Evolutionary conservation across 805 yeast genomes (phyloP), one percentile per base, ranked within the genome.

Genomic region (Yamadazyma takamatsuzukensis): DNA sequence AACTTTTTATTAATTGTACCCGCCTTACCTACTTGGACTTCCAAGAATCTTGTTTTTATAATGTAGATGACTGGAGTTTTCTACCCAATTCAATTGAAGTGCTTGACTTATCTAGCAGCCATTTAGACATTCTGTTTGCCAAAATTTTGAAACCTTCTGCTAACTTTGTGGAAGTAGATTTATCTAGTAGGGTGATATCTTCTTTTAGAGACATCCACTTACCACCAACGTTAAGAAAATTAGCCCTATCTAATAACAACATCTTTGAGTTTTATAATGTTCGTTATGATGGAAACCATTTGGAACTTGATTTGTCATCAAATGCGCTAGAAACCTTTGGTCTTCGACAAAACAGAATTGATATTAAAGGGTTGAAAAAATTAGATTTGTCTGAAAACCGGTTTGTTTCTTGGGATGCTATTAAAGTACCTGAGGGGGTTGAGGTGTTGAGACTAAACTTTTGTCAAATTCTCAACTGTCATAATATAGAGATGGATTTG

Each of bases 61-160:
- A 51, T 18, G 32, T 49, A 11, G 57, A 52, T 25, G 54, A 52
- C 16, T 36, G 50, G 19, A 55, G 56, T 7, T 13, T 15, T 7
- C 33, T 52, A 6, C 56, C 56, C 0, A 29, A 30, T 2, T 37
- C 43, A 7, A 24, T 52, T 11, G 22, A 25, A 15, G 40, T 39
- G 15, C 25, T 50, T 16, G 27, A 29, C 6, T 35, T 52, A 21
- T 49, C 49, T 37, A 47, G 42, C 35, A 52, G 50, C 25, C 46
- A 42, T 17, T 44, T 52, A 17, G 49, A 50, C 38, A 40, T 49
- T 27, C 30, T 45, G 26, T 28, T 38, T 15, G 15, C 36, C 31
- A 48, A 45, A 30, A 47, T 48, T 9, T 35, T 52, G 15, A 47
- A 45, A 4, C 35, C 39, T 1, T n/a, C n/a, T n/a, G n/a, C n/a